Evolutionary conservation across 2,329 filamentous ascomycete genomes (phyloP).

Genomic region (Apiospora marii): DNA sequence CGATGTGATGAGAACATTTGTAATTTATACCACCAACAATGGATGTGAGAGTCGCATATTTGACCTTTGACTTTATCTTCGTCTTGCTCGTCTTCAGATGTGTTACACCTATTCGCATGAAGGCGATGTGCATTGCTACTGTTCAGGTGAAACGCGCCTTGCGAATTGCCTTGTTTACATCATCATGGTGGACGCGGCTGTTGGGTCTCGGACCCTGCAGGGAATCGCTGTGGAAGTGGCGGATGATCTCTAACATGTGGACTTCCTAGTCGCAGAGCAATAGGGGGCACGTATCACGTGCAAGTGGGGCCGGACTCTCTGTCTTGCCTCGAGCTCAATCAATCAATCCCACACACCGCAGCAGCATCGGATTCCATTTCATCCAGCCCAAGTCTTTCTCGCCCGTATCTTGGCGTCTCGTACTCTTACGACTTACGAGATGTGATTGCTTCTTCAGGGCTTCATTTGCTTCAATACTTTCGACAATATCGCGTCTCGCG

Average conservation of each 20-base stretch:
- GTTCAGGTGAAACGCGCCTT: constrained; percentile 9
- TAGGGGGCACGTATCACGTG: constrained; percentile 14
- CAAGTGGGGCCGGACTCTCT: background rate
- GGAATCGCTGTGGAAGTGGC: constrained; percentile 1
- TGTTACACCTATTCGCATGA: background rate
- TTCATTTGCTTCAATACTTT: background rate
- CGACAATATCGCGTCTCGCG: background rate
- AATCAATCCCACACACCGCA: background rate
- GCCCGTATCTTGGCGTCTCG: constrained; percentile 1
- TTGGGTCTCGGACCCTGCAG: constrained; percentile 7
- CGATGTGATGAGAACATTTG: constrained; percentile 45
- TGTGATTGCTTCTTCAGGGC: background rate
- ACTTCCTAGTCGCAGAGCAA: background rate
- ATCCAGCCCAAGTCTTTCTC: background rate
- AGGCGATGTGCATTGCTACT: background rate
- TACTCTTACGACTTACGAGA: background rate
- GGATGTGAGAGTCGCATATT: constrained; percentile 29
- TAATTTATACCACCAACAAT: constrained; percentile 45
- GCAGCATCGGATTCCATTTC: background rate
- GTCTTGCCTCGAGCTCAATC: background rate
- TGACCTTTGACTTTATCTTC: constrained; percentile 15
- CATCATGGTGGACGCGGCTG: background rate
- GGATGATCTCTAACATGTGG: background rate
- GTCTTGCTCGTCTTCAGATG: background rate
- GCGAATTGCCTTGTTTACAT: background rate